Evolutionary conservation across 2,329 filamentous ascomycete genomes (phyloP).

Genomic region (Aspergillus sp.): DNA sequence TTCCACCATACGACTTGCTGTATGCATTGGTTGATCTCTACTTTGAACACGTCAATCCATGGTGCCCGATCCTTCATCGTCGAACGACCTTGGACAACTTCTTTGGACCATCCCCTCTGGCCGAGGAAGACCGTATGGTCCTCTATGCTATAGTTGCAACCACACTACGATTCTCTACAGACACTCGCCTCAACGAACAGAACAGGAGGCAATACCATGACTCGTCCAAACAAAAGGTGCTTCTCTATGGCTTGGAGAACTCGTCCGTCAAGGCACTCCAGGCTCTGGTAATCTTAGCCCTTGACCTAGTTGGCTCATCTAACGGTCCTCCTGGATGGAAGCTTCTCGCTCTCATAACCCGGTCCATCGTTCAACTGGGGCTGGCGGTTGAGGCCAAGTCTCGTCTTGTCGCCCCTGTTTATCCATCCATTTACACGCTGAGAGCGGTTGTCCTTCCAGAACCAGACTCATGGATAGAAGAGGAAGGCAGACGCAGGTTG

Average conservation of each 20-base stretch:
- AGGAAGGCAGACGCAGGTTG: slow-evolving; percentile 73
- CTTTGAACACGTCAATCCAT: slow-evolving; percentile 73
- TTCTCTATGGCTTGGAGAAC: slow-evolving; percentile 82
- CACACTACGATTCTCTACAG: slow-evolving; percentile 74
- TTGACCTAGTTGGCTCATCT: slow-evolving; percentile 77
- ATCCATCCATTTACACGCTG: slow-evolving; percentile 81
- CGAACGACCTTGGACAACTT: slow-evolving; percentile 73
- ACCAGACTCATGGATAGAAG: slow-evolving; percentile 77
- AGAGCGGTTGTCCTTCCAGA: slow-evolving; percentile 79
- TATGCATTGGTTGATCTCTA: slow-evolving; percentile 69
- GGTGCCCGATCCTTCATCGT: slow-evolving; percentile 86
- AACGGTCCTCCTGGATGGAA: slow-evolving; percentile 93
- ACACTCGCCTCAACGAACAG: slow-evolving; percentile 65
- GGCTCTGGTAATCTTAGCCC: slow-evolving; percentile 75
- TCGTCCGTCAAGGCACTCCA: slow-evolving; percentile 83
- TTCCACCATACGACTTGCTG: slow-evolving; percentile 67
- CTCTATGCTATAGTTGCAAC: slow-evolving; percentile 86
- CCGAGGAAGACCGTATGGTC: slow-evolving; percentile 74
- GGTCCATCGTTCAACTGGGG: slow-evolving; percentile 81
- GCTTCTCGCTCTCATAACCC: slow-evolving; percentile 77
- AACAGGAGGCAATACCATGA: slow-evolving; percentile 69
- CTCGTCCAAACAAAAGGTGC: slow-evolving; percentile 74
- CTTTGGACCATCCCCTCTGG: slow-evolving; percentile 68
- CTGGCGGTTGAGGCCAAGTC: slow-evolving; percentile 77
- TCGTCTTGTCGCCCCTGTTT: slow-evolving; percentile 67